Evolutionary conservation across 805 yeast genomes (phyloP).

Genomic region (Candida vartiovaarae): DNA sequence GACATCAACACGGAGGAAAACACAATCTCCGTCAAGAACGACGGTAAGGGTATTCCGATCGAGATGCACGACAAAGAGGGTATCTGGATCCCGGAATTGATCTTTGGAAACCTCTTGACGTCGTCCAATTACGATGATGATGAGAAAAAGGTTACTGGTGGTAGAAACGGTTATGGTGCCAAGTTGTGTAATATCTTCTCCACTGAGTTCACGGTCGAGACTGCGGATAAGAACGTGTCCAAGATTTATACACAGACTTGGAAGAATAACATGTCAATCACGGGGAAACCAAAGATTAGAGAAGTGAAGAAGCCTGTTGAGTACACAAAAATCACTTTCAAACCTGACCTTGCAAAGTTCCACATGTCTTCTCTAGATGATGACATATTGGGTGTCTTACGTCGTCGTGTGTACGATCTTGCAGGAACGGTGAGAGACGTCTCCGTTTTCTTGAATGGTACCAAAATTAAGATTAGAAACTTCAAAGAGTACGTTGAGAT

Average conservation of each 20-base stretch:
- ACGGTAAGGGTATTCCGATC: constrained; percentile 92
- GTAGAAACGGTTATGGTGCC: constrained; percentile 98
- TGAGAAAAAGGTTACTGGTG: constrained; percentile 94
- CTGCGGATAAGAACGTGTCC: constrained; percentile 67
- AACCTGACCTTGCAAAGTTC: constrained; percentile 80
- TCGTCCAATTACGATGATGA: constrained; percentile 95
- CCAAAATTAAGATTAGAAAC: constrained; percentile 56
- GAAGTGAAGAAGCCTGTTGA: constrained; percentile 46
- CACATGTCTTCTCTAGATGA: constrained; percentile 80
- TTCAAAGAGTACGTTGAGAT: constrained; percentile 87
- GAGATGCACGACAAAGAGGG: constrained; percentile 89
- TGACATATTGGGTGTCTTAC: constrained; percentile 75
- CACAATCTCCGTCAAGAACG: constrained; percentile 75
- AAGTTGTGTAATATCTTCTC: constrained; percentile 95
- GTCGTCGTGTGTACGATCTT: constrained; percentile 91
- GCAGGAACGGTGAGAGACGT: constrained; percentile 90
- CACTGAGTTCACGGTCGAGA: constrained; percentile 77
- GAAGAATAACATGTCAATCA: constrained; percentile 77
- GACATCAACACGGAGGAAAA: constrained; percentile 69
- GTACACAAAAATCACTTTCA: constrained; percentile 80
- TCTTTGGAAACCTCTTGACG: constrained; percentile 90
- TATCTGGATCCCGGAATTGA: constrained; percentile 91
- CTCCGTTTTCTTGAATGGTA: constrained; percentile 70
- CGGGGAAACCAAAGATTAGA: constrained; percentile 68
- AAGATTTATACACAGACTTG: constrained; percentile 74